Percentiles rank a stretch among this genome's conserved stretches.
phyloP scores from a whole-genome alignment of 768 basidiomycete species.

The Russula olivacea region DNA sequence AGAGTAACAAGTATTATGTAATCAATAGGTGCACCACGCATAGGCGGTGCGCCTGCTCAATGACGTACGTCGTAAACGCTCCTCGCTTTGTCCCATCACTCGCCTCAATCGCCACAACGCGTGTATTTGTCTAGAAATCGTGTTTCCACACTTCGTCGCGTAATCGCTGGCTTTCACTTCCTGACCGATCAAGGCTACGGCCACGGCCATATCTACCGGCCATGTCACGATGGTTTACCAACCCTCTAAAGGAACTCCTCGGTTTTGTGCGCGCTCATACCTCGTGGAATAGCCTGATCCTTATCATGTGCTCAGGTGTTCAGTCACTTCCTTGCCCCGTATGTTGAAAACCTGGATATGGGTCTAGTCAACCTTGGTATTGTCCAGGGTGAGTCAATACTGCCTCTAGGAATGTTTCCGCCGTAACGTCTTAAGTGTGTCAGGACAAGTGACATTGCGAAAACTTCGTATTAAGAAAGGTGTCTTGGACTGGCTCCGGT shows the following conservation, averaged over 20 bases:
- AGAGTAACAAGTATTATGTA: background rate
- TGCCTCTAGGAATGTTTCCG: background rate
- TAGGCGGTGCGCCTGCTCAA: background rate
- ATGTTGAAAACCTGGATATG: conserved; percentile 93
- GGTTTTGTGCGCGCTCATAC: conserved; percentile 53
- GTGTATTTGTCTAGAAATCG: conserved; percentile 1
- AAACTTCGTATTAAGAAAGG: conserved; percentile 88
- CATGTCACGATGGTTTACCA: conserved; percentile 60
- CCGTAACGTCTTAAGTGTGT: conserved; percentile 19
- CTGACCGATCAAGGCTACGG: background rate
- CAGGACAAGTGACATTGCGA: conserved; percentile 71
- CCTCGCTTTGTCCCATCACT: background rate
- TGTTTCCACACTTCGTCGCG: background rate
- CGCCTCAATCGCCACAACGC: background rate
- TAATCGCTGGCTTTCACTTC: background rate
- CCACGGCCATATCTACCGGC: background rate
- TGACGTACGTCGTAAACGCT: conserved; percentile 6
- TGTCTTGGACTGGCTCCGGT: conserved; percentile 88
- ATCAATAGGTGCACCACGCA: background rate
- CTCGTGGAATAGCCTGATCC: background rate
- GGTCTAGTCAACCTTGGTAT: conserved; percentile 94
- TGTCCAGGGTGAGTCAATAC: conserved; percentile 57
- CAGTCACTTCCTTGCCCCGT: conserved; percentile 88
- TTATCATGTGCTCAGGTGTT: conserved; percentile 49
- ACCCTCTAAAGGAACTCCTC: conserved; percentile 79